phyloP scores from a whole-genome alignment of 2,329 filamentous ascomycete species.

The Aspergillus neotritici region DNA sequence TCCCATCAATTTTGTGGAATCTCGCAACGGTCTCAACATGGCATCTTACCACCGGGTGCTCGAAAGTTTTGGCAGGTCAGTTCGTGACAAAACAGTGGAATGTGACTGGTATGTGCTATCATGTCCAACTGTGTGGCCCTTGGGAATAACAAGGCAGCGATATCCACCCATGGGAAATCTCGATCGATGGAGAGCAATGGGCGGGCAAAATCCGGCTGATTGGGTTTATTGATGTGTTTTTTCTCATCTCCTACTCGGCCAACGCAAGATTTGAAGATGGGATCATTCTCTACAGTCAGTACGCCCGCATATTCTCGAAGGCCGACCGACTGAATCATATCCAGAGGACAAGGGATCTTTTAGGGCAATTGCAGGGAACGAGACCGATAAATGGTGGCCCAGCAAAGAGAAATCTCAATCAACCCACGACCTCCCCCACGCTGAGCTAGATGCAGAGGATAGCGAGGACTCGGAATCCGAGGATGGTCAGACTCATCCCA shows the following conservation, averaged over 20 bases:
- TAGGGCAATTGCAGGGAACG: too few species aligned
- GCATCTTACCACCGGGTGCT: constrained; percentile 10
- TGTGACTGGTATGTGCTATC: constrained; percentile 7
- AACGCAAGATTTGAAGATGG: constrained; percentile 9
- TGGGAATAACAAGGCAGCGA: constrained; percentile 4
- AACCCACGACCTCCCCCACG: too few species aligned
- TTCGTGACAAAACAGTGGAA: constrained; percentile 8
- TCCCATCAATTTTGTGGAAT: not conserved
- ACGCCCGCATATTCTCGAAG: too few species aligned
- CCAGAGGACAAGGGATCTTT: too few species aligned
- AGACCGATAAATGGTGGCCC: too few species aligned
- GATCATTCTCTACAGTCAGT: constrained; percentile 10
- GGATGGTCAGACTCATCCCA: too few species aligned
- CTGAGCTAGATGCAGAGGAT: too few species aligned
- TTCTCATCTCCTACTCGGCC: constrained; percentile 11
- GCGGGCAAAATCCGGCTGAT: constrained; percentile 10
- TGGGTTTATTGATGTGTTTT: constrained; percentile 11
- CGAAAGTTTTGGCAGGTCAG: constrained; percentile 6
- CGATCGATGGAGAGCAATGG: constrained; percentile 9
- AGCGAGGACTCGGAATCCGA: too few species aligned
- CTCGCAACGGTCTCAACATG: not conserved
- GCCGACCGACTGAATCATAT: too few species aligned
- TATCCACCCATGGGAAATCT: constrained; percentile 11
- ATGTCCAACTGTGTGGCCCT: not conserved
- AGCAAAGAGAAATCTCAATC: too few species aligned